Base-by-base conservation (phyloP, 192 early-diverging fungal genomes). In the Linnemannia schmuckeri region DNA sequence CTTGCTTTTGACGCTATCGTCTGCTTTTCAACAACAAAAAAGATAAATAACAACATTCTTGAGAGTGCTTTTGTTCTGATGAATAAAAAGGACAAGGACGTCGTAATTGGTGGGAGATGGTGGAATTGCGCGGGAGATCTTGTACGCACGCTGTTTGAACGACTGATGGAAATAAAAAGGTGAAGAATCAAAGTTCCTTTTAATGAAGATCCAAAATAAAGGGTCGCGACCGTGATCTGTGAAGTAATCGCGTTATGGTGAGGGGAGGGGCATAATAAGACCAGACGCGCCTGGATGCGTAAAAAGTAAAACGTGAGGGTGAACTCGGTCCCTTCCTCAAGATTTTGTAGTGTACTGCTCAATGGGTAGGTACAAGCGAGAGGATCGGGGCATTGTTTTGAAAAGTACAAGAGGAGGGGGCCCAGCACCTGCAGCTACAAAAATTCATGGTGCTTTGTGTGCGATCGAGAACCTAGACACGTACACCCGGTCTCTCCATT, bases 61-160 rank as follows among this genome's bases (percentile, higher is more conserved):
- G 61, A n/a, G 27, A 12, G 3, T 24, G 27, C 40, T 17, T 27
- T 27, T 22, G 49, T 57, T 37, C 40, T 37, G 44, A 6, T 55
- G n/a, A 61, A 61, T 37, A 30, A 33, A 33, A 30, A 74, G 13
- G n/a, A 4, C 46, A 2, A 17, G 17, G 46, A 41, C 24, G 70
- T 46, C 44, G 10, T 42, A 8, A 55, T 75, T 52, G 74, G 74
- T 54, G 74, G 74, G 74, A 75, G 74, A 66, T 66, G 61, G 27
- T 66, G 61, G 61, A 66, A 66, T 66, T 66, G 61, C 61, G 61
- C 61, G 61, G 61, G 61, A 66, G 49, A 52, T 52, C 49, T 46
- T 46, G 44, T 46, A 46, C 44, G 44, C 44, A 46, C 12, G 44
- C 13, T 46, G 13, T 46, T 1, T 46, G 44, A 15, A 46, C 44